Base-by-base conservation (phyloP, 192 early-diverging fungal species). In the Rhizophagus sp. region DNA sequence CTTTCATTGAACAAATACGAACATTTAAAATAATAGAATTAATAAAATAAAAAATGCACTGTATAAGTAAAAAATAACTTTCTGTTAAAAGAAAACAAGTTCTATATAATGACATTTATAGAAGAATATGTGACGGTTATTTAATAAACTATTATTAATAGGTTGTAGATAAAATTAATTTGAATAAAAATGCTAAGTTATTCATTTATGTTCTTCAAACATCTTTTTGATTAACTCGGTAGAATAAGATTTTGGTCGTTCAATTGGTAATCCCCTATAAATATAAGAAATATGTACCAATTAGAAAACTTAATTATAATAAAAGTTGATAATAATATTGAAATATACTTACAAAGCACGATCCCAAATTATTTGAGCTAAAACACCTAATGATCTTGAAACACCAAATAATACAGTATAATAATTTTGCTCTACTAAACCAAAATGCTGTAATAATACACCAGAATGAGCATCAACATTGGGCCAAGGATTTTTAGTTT, bases 401-500 rank as follows among this genome's bases (percentile, higher is more conserved):
- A 99, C 98, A 89, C 97, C 98, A 80, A 99, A 99, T 52, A 99
- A 88, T 62, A 99, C 98, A 47, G 98, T 99, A 95, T 99, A 99
- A 88, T 94, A 99, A 89, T 99, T 95, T 89, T 99, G 95, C 88
- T 99, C 96, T 65, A 93, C 93, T 82, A 99, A 90, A 74, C 96
- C 96, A 85, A 93, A 99, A 92, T 97, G 95, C 83, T 95, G 93
- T 79, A 99, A 91, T 25, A 99, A 92, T 82, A 97, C 96, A 86
- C 98, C 98, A 72, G 94, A 95, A 94, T 99, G 98, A 67, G 97
- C 97, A 85, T 99, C 98, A 61, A 99, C 97, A 87, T 99, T 99
- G 87, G 98, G 98, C 95, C 95, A 99, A 79, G 98, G 98, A 94
- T 99, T 99, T 94, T 97, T 98, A 92, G 96, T 98, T 94, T 98